Evolutionary conservation across 2,329 filamentous ascomycete genomes (phyloP), one percentile per base, ranked within the genome.

Genomic region (Ceratocystis cubensis): DNA sequence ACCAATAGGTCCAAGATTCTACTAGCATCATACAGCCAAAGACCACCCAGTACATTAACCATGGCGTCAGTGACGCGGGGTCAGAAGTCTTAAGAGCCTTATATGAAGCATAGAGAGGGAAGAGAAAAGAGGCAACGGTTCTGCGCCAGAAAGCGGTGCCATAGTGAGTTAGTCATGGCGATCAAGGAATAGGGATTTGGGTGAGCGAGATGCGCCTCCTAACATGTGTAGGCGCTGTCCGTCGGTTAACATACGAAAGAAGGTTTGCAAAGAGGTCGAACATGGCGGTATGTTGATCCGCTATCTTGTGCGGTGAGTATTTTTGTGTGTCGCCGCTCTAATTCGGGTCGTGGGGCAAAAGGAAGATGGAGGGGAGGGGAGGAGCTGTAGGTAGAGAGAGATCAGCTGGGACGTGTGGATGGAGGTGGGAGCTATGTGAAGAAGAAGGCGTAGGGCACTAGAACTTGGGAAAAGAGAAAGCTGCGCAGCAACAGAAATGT

Each of bases 41-140:
- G 28, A 96, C 91, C 69, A 96, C 91, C 88, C 93, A 99, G 82
- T 97, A 99, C 88, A 97, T 97, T 71, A 97, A 84, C 94, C 94
- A 99, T 86, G 93, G 93, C 70, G 90, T 90, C 68, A 96, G 82
- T 74, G 95, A 86, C 46, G 90, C 87, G 1, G 92, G 91, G 75
- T 96, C 90, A 64, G 88, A 88, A 17, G 91, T 92, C 78, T 94
- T 93, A 73, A 99, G 88, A 62, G 94, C 93, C 81, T 97, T 97
- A 83, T 96, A 97, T 70, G 93, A 96, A 71, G 93, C 92, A 78
- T 96, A 97, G 70, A 96, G 85, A 64, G 94, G 94, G 75, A 97
- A 95, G 74, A 96, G 85, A 74, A 96, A 91, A 66, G 92, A 95
- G 68, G 89, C 86, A 75, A 93, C 77, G 70, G 90, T 93, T 74